Evolutionary conservation across 2,329 filamentous ascomycete species (phyloP), one percentile per base, ranked within the genome.

Genomic region (Penicillium sp.): DNA sequence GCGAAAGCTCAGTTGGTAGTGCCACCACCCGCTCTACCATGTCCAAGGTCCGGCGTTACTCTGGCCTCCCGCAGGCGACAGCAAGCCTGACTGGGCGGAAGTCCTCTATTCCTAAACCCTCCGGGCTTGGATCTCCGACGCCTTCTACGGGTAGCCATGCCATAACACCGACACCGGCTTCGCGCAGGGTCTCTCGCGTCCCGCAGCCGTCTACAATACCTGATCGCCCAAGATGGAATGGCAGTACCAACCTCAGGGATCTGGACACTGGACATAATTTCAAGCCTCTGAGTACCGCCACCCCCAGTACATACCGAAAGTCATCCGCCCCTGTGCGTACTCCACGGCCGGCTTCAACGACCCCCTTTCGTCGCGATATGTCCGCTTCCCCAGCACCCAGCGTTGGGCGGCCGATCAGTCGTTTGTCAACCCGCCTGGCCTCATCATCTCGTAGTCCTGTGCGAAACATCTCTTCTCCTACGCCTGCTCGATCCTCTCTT

Each of bases 201-300:
- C 69, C 26, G 68, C 71, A 71, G 8, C 51, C 73, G 11, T 63
- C 60, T 13, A 57, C 68, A 21, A 60, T 62, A 14, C 68, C 76
- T 41, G 72, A 77, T 41, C 80, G 84, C 35, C 87, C 87, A 3
- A 77, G 81, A 42, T 93, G 87, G 87, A 91, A 83, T 57, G 59
- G 57, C 8, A 85, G 81, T 19, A 79, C 81, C 4, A 87, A 84
- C 54, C 76, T 78, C 4, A 68, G 69, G 5, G 76, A 81, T 45
- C 70, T 81, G n/a, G 75, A 83, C 20, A 77, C 79, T n/a, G 81
- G 82, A 17, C 81, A 85, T 61, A 79, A 80, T 59, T 84, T 81
- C 66, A 83, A 79, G 53, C 78, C 83, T 8, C 65, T 83, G 8
- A 78, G 66, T 23, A 65, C 79, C 30, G 81, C 78, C 5, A 79